Evolutionary conservation across 2,329 filamentous ascomycete species (phyloP).

Genomic region (Eutypella sp.): DNA sequence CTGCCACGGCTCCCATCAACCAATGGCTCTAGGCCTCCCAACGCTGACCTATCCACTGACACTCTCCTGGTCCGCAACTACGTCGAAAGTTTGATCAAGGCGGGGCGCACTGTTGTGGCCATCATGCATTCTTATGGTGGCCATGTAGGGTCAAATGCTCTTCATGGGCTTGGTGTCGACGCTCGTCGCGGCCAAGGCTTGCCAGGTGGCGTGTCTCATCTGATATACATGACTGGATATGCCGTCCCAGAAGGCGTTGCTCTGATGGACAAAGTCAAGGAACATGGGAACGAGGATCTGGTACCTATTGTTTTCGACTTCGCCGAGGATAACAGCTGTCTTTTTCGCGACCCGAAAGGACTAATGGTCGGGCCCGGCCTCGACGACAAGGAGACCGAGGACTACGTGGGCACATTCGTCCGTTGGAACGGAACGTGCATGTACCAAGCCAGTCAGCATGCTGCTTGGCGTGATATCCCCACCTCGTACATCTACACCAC

Average conservation of each 20-base stretch:
- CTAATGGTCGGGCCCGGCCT: background rate
- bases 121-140: slow-evolving; percentile 23
- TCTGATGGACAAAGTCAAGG: slow-evolving; percentile 4
- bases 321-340: slow-evolving; percentile 4
- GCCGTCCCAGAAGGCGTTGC: slow-evolving; percentile 4
- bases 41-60: slow-evolving; percentile 13
- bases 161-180: slow-evolving; percentile 11
- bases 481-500: background rate
- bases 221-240: slow-evolving; percentile 17
- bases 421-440: background rate
- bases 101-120: slow-evolving; percentile 11
- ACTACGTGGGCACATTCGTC: background rate
- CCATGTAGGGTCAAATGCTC: slow-evolving; percentile 18
- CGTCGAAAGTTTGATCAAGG: slow-evolving; percentile 11
- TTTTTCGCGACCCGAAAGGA: slow-evolving; percentile 1
- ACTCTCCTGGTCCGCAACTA: slow-evolving; percentile 11
- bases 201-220: slow-evolving; percentile 15
- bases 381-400: background rate
- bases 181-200: slow-evolving; percentile 6
- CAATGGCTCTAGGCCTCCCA: slow-evolving; percentile 15
- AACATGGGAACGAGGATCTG: slow-evolving; percentile 1
- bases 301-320: slow-evolving; percentile 7
- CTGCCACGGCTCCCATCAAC: slow-evolving; percentile 5
- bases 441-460: background rate
- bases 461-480: background rate